phyloP scores from a whole-genome alignment of 2,329 filamentous ascomycete species.

The Dactylella cylindrospora region DNA sequence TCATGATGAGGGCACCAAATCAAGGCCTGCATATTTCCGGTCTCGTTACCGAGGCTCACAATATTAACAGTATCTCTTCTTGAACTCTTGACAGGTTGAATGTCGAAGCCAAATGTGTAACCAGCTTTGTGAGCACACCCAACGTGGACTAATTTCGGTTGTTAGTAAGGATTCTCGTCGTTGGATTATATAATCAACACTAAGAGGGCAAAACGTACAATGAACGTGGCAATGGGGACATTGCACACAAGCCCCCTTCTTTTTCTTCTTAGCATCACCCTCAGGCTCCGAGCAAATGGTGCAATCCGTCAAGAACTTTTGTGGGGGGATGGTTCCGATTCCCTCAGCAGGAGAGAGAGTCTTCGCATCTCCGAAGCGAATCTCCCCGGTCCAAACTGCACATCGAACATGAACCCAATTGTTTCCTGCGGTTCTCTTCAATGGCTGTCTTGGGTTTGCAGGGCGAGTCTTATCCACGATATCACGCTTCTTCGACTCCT shows the following conservation, averaged over 20 bases:
- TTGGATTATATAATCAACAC: neutral
- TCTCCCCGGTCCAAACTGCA: slow-evolving; percentile 85
- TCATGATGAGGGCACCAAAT: slow-evolving; percentile 91
- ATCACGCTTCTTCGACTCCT: slow-evolving; percentile 56
- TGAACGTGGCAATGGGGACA: slow-evolving; percentile 71
- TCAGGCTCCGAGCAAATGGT: slow-evolving; percentile 74
- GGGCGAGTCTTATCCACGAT: slow-evolving; percentile 76
- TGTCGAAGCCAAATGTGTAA: slow-evolving; percentile 84
- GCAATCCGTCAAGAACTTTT: slow-evolving; percentile 75
- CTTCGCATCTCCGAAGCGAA: slow-evolving; percentile 84
- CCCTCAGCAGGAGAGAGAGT: slow-evolving; percentile 85
- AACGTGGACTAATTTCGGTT: slow-evolving; percentile 68
- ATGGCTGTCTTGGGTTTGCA: slow-evolving; percentile 77
- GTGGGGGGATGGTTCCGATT: slow-evolving; percentile 74
- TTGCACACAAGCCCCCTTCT: slow-evolving; percentile 73
- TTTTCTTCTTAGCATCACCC: slow-evolving; percentile 49
- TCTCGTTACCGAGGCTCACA: slow-evolving; percentile 77
- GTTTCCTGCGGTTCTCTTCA: slow-evolving; percentile 93
- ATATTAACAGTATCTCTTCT: slow-evolving; percentile 77
- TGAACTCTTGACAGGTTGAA: slow-evolving; percentile 85
- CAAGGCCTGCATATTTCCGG: slow-evolving; percentile 77
- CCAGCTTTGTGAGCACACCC: slow-evolving; percentile 84
- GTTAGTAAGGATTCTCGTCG: slow-evolving; percentile 5
- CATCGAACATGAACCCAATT: slow-evolving; percentile 98
- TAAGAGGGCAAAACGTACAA: slow-evolving; percentile 50